Conservation (phyloP, 805 yeast genomes). For the Kazachstania kunashirensis region DNA sequence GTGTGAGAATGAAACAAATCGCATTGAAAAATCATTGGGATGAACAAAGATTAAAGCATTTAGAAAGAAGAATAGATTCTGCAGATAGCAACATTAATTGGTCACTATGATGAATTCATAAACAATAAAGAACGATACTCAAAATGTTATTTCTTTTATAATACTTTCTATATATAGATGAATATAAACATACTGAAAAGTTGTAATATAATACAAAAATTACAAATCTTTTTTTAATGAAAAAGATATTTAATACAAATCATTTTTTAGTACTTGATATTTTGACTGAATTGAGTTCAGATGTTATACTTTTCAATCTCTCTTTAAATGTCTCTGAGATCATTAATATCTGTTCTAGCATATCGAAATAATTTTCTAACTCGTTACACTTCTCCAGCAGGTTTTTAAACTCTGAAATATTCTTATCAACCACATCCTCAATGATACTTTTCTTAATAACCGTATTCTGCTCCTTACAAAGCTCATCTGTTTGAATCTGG, state of each 20-base stretch:
- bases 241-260: too few relatives aligned
- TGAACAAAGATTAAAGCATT: slow-evolving; percentile 16
- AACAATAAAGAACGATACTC: background rate
- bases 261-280: too few relatives aligned
- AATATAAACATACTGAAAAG: too few relatives aligned
- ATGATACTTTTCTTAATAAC: slow-evolving; percentile 21
- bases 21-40: slow-evolving; percentile 21
- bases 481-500: slow-evolving; percentile 34
- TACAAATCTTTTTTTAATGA: too few relatives aligned
- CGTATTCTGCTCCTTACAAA: slow-evolving; percentile 20
- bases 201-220: too few relatives aligned
- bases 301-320: slow-evolving; percentile 29
- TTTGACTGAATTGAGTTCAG: slow-evolving; percentile 13
- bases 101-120: background rate
- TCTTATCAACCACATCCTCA: slow-evolving; percentile 30
- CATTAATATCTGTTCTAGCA: slow-evolving; percentile 41
- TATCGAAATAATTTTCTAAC: slow-evolving; percentile 43
- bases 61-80: slow-evolving; percentile 19
- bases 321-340: slow-evolving; percentile 33
- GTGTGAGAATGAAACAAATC: slow-evolving; percentile 22
- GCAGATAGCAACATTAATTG: slow-evolving; percentile 10
- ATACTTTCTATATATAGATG: too few relatives aligned
- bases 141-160: too few relatives aligned
- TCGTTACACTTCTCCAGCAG: slow-evolving; percentile 39
- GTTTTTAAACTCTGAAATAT: slow-evolving; percentile 33